phyloP scores from a whole-genome alignment of 2,329 filamentous ascomycete genomes.

The Pyrenophora seminiperda region DNA sequence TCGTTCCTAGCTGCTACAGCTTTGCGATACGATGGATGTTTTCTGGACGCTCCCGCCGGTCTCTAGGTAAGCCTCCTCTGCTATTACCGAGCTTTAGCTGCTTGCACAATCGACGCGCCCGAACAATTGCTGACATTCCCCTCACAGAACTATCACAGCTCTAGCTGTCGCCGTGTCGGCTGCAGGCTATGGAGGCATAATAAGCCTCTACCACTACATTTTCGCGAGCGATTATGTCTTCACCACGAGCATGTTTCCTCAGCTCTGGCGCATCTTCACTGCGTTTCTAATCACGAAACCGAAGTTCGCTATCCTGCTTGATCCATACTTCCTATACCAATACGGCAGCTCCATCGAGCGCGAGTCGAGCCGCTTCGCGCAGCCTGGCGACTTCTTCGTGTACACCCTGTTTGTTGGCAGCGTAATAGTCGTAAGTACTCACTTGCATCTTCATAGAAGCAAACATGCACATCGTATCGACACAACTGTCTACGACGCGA shows the following conservation, averaged over 20 bases:
- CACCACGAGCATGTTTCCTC: slow-evolving; percentile 57
- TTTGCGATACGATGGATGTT: slow-evolving; percentile 57
- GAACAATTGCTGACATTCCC: slow-evolving; percentile 53
- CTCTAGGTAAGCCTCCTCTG: slow-evolving; percentile 61
- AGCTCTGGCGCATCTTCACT: slow-evolving; percentile 65
- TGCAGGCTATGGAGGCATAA: slow-evolving; percentile 62
- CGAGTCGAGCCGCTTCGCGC: slow-evolving; percentile 71
- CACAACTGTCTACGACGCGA: slow-evolving; percentile 24
- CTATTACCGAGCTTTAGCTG: slow-evolving; percentile 2
- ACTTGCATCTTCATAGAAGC: slow-evolving; percentile 26
- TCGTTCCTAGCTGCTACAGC: slow-evolving; percentile 25
- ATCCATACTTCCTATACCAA: slow-evolving; percentile 79
- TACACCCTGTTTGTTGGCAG: slow-evolving; percentile 76
- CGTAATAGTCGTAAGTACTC: slow-evolving; percentile 75
- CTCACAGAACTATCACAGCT: slow-evolving; percentile 68
- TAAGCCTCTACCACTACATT: slow-evolving; percentile 59
- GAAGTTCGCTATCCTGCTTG: slow-evolving; percentile 66
- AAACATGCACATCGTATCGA: slow-evolving; percentile 21
- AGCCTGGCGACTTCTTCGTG: slow-evolving; percentile 78
- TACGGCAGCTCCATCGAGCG: slow-evolving; percentile 77
- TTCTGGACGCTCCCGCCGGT: slow-evolving; percentile 71
- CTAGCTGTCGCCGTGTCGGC: slow-evolving; percentile 67
- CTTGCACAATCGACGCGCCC: neutral
- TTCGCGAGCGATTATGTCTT: slow-evolving; percentile 62
- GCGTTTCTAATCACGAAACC: slow-evolving; percentile 64